phyloP scores from a whole-genome alignment of 208 protist genomes.

The Wallacemonas rigidus region DNA sequence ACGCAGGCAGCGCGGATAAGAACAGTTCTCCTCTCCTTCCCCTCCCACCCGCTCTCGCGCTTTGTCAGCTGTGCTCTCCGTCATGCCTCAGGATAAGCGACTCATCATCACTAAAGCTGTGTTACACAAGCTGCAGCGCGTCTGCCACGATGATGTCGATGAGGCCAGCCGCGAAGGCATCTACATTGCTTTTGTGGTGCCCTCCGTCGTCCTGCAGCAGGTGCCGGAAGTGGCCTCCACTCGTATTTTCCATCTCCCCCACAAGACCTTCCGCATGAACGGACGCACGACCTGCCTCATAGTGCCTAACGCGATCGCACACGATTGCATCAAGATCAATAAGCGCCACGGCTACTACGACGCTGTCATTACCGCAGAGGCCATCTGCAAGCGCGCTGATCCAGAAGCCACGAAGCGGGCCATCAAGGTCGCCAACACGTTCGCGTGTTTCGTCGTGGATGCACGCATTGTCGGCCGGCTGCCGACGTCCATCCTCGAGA shows the following conservation, averaged over 20 bases:
- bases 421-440: constrained; percentile 69
- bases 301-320: constrained; percentile 72
- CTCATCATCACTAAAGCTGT: constrained; percentile 88
- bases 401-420: constrained; percentile 59
- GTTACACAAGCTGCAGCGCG: constrained; percentile 74
- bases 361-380: constrained; percentile 84
- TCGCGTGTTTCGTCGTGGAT: constrained; percentile 83
- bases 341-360: constrained; percentile 86
- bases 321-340: constrained; percentile 82
- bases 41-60: no score
- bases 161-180: constrained; percentile 44
- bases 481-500: constrained; percentile 47
- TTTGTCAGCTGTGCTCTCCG: no score
- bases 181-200: constrained; percentile 73
- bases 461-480: constrained; percentile 67
- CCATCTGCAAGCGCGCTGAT: constrained; percentile 76
- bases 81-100: constrained; percentile 89
- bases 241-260: constrained; percentile 60
- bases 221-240: constrained; percentile 43
- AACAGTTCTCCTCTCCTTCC: no score
- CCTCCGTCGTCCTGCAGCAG: constrained; percentile 65
- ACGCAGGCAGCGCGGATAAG: no score
- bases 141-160: constrained; percentile 41
- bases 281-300: constrained; percentile 80
- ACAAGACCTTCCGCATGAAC: constrained; percentile 58